Evolutionary conservation across 2,329 filamentous ascomycete species (phyloP).

Genomic region (Didymella exigua): DNA sequence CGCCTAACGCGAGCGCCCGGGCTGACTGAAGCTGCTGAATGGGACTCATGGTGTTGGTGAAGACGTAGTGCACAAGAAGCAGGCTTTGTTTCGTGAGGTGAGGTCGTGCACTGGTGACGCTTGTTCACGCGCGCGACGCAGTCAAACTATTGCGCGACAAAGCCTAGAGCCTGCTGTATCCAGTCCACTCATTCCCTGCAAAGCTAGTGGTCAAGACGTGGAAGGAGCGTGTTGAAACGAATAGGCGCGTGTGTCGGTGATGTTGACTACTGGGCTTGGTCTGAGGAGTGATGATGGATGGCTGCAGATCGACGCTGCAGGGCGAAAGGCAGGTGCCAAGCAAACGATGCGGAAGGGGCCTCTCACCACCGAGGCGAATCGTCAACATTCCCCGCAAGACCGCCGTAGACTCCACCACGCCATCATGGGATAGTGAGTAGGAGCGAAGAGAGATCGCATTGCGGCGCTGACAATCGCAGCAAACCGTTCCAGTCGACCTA

Average conservation of each 20-base stretch:
- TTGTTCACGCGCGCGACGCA: slow-evolving; percentile 41
- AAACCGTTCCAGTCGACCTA: slow-evolving; percentile 73
- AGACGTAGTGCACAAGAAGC: slow-evolving; percentile 25
- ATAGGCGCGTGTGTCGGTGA: slow-evolving; percentile 22
- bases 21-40: slow-evolving; percentile 87
- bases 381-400: slow-evolving; percentile 25
- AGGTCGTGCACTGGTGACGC: slow-evolving; percentile 24
- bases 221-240: slow-evolving; percentile 35
- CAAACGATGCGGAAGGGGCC: slow-evolving; percentile 18
- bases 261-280: slow-evolving; percentile 26
- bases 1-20: slow-evolving; percentile 84
- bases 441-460: not conserved
- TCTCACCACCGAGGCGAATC: slow-evolving; percentile 30
- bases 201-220: slow-evolving; percentile 24
- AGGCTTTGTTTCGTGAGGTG: slow-evolving; percentile 34
- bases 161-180: slow-evolving; percentile 29
- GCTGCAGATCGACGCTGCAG: slow-evolving; percentile 12
- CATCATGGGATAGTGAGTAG: slow-evolving; percentile 46
- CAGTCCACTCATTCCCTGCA: slow-evolving; percentile 38
- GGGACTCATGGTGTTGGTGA: slow-evolving; percentile 37
- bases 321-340: slow-evolving; percentile 13
- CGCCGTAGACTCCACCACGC: slow-evolving; percentile 23
- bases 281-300: slow-evolving; percentile 4
- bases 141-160: slow-evolving; percentile 41
- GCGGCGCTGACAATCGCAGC: slow-evolving; percentile 30